phyloP scores from a whole-genome alignment of 1,284 basidiomycete species.

The Coriolopsis trogii region DNA sequence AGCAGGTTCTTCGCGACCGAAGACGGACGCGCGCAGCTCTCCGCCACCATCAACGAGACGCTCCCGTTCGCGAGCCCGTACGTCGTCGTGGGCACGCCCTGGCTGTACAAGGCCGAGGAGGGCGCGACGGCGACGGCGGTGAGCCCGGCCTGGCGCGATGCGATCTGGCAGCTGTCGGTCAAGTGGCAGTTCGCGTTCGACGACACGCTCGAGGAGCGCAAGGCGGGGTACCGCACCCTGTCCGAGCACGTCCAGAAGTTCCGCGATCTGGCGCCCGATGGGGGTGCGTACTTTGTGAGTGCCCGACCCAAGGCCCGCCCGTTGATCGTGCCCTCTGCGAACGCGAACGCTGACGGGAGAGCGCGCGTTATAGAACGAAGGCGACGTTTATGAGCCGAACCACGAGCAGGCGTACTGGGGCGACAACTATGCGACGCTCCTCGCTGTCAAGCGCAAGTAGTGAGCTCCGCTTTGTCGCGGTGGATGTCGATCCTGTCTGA shows the following conservation, averaged over 20 bases:
- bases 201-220: conserved; percentile 41
- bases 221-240: conserved; percentile 37
- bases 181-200: conserved; percentile 42
- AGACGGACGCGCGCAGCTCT: conserved; percentile 28
- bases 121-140: conserved; percentile 44
- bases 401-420: conserved; percentile 59
- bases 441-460: conserved; percentile 59
- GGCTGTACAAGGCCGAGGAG: conserved; percentile 43
- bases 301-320: too few relatives aligned
- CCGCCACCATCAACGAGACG: conserved; percentile 29
- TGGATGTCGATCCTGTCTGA: background rate
- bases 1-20: conserved; percentile 31
- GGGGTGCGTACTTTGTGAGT: conserved; percentile 52
- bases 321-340: background rate
- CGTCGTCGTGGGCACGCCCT: conserved; percentile 40
- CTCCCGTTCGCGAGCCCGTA: conserved; percentile 32
- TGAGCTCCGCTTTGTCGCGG: conserved; percentile 34
- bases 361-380: conserved; percentile 49
- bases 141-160: conserved; percentile 48
- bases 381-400: conserved; percentile 57
- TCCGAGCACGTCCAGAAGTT: conserved; percentile 42
- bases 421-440: conserved; percentile 46
- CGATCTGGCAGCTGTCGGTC: conserved; percentile 43
- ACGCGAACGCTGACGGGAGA: background rate
- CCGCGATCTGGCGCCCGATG: conserved; percentile 48